Conservation (phyloP, 2,329 filamentous ascomycete species). For the Ascochyta lentis region DNA sequence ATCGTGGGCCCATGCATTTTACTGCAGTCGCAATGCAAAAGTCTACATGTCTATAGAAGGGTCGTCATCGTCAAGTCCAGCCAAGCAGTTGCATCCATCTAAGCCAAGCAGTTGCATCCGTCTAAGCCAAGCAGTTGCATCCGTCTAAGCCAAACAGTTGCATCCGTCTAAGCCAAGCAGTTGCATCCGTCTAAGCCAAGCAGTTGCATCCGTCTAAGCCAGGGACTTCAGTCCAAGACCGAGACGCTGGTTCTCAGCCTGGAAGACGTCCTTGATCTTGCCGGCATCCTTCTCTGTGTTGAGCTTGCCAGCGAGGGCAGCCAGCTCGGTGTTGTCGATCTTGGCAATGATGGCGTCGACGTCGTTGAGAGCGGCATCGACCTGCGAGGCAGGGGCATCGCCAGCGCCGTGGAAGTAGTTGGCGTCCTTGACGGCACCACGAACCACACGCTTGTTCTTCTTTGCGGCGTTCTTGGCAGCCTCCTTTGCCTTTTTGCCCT, state of each 20-base stretch:
- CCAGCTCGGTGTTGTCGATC: conserved; percentile 90
- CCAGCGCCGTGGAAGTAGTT: conserved; percentile 83
- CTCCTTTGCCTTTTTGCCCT: conserved; percentile 95
- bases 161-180: not conserved
- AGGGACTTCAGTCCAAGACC: conserved; percentile 76
- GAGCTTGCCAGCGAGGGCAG: conserved; percentile 80
- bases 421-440: conserved; percentile 92
- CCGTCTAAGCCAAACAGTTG: too few relatives aligned
- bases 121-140: not conserved
- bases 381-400: conserved; percentile 75
- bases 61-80: not conserved
- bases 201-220: conserved; percentile 20
- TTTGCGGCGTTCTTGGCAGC: conserved; percentile 98
- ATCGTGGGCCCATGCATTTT: not conserved
- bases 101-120: conserved; percentile 43
- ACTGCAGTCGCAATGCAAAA: conserved; percentile 8
- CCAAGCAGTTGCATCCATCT: conserved; percentile 5
- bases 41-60: conserved; percentile 30
- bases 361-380: conserved; percentile 83
- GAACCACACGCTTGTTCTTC: conserved; percentile 99
- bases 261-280: conserved; percentile 87
- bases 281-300: conserved; percentile 76
- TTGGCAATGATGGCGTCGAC: conserved; percentile 87
- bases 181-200: not conserved
- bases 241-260: conserved; percentile 77